phyloP scores from a whole-genome alignment of 306 rosid species.

The Hippophae rhamnoides region DNA sequence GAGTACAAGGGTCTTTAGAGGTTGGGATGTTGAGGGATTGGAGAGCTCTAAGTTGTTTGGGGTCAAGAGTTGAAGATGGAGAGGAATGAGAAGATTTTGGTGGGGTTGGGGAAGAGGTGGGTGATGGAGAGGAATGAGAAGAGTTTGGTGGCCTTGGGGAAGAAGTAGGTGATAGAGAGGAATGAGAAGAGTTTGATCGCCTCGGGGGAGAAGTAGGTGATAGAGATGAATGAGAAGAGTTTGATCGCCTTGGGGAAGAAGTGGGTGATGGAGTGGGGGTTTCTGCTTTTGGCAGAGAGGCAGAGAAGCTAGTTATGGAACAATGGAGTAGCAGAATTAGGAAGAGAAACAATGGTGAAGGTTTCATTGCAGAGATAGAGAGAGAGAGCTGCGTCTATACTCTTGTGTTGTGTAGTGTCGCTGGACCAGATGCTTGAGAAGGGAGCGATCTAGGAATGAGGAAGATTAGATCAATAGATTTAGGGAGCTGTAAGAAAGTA shows the following conservation, averaged over 20 bases:
- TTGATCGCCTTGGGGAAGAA: too few relatives aligned
- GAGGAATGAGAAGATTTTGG: conserved; percentile 11
- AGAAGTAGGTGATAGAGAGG: conserved; percentile 11
- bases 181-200: conserved; percentile 5
- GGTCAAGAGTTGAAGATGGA: conserved; percentile 52
- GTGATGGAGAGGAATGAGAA: conserved; percentile 19
- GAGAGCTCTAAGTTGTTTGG: conserved; percentile 71
- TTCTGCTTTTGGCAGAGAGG: conserved; percentile 3
- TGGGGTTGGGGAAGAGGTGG: conserved; percentile 6
- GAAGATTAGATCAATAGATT: too few relatives aligned
- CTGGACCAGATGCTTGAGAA: too few relatives aligned
- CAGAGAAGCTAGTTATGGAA: not conserved
- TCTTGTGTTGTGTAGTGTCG: too few relatives aligned
- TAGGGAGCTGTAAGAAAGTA: too few relatives aligned
- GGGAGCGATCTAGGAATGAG: too few relatives aligned
- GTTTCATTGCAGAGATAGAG: too few relatives aligned
- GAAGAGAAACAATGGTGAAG: too few relatives aligned
- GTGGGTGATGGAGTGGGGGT: too few relatives aligned
- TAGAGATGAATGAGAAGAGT: conserved; percentile 12
- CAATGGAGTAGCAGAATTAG: too few relatives aligned
- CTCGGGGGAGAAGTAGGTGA: conserved; percentile 6
- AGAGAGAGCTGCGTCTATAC: too few relatives aligned
- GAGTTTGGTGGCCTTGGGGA: conserved; percentile 14
- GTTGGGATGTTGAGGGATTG: conserved; percentile 86
- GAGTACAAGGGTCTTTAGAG: conserved; percentile 63